phyloP scores from a whole-genome alignment of 1,139 yeast genomes.

The Candida gigantensis region DNA sequence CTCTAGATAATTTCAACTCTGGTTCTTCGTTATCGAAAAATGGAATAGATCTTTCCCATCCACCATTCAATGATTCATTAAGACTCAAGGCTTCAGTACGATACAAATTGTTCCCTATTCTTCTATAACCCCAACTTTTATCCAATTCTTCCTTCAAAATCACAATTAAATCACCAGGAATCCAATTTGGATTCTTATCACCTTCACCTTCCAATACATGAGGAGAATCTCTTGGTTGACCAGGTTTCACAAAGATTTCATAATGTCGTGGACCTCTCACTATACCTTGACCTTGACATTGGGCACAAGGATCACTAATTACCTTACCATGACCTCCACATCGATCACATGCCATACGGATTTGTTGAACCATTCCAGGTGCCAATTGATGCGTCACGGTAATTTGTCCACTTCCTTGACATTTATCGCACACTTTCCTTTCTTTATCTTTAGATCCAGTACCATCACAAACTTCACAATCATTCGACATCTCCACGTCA shows the following conservation, averaged over 20 bases:
- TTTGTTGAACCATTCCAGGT: conserved; percentile 86
- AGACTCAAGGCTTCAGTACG: conserved; percentile 77
- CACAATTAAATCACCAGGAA: conserved; percentile 76
- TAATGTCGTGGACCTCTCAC: conserved; percentile 56
- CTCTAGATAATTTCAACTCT: conserved; percentile 47
- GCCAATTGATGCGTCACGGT: conserved; percentile 76
- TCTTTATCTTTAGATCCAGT: conserved; percentile 82
- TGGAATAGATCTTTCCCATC: conserved; percentile 69
- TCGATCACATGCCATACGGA: conserved; percentile 74
- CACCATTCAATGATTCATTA: conserved; percentile 74
- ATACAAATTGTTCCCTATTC: conserved; percentile 72
- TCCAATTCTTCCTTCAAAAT: conserved; percentile 54
- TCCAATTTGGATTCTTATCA: conserved; percentile 78
- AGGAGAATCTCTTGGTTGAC: conserved; percentile 61
- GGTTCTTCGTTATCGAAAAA: conserved; percentile 38
- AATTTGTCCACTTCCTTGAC: conserved; percentile 75
- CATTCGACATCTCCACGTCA: conserved; percentile 66
- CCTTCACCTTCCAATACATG: conserved; percentile 74
- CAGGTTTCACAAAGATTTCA: conserved; percentile 67
- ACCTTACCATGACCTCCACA: conserved; percentile 79
- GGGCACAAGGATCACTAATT: conserved; percentile 62
- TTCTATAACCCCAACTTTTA: conserved; percentile 78
- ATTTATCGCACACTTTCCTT: conserved; percentile 60
- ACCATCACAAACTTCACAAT: conserved; percentile 79
- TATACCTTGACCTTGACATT: conserved; percentile 73